phyloP scores from a whole-genome alignment of 441 rosid species.

The Aquilaria agallochum region DNA sequence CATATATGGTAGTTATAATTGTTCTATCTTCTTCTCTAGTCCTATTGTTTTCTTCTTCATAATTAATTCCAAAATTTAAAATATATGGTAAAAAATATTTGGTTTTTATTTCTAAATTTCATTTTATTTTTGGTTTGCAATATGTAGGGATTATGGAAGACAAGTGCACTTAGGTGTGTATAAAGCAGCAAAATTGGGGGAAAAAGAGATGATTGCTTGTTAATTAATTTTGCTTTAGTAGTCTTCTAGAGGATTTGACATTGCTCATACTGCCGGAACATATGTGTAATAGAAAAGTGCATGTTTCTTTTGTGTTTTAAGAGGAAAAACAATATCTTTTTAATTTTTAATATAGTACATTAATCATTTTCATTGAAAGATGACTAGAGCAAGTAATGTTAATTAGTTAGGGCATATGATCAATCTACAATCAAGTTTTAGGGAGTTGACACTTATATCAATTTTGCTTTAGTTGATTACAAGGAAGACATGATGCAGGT shows the following conservation, averaged over 20 bases:
- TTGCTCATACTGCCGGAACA: slow-evolving; percentile 51
- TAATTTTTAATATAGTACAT: slow-evolving; percentile 7
- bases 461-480: slow-evolving; percentile 46
- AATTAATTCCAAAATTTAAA: neutral
- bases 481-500: slow-evolving; percentile 62
- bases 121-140: neutral
- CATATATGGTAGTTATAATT: slow-evolving; percentile 50
- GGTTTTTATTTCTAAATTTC: neutral
- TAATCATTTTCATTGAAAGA: slow-evolving; percentile 3
- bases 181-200: no score
- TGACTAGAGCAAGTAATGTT: neutral
- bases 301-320: neutral
- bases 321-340: neutral
- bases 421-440: slow-evolving; percentile 65
- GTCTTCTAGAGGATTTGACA: slow-evolving; percentile 38
- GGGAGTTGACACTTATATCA: slow-evolving; percentile 63
- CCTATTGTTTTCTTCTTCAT: neutral
- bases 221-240: neutral
- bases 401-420: slow-evolving; percentile 50
- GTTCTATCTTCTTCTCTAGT: neutral
- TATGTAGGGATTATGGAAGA: slow-evolving; percentile 69
- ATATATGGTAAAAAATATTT: slow-evolving; percentile 7
- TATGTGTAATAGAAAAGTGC: neutral
- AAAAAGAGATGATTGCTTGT: neutral
- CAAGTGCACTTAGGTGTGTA: slow-evolving; percentile 61